A percentile compares a stretch with the other conserved stretches of the same genome.
Evolutionary conservation across 768 basidiomycete genomes (phyloP).

Genomic region (Boletus coccyginus): DNA sequence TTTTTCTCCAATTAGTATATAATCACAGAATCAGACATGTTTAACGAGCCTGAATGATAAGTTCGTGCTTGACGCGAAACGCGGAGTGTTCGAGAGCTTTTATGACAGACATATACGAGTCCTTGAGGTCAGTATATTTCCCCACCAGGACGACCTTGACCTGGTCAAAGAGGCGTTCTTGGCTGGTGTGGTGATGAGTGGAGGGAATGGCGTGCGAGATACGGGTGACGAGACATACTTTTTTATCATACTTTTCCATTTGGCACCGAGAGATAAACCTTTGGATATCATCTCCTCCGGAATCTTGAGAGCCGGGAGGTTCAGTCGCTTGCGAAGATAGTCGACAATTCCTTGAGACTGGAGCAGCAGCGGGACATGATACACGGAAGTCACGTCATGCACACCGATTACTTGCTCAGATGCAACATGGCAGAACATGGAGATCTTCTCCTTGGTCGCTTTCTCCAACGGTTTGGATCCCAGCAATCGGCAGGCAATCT

Average conservation of each 20-base stretch:
- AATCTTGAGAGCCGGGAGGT: conserved; percentile 57
- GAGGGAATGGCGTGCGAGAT: not conserved
- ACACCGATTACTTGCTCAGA: conserved; percentile 90
- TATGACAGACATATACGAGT: conserved; percentile 97
- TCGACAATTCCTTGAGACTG: conserved; percentile 89
- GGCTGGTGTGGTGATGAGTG: conserved; percentile 45
- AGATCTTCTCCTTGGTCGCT: conserved; percentile 91
- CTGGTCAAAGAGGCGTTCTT: conserved; percentile 87
- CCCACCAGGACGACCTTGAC: conserved; percentile 92
- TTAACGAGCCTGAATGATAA: conserved; percentile 67
- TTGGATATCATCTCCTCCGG: conserved; percentile 53
- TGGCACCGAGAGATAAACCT: conserved; percentile 62
- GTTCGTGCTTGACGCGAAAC: conserved; percentile 84
- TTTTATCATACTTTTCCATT: conserved; percentile 83
- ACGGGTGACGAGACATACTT: conserved; percentile 46
- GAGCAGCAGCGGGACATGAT: conserved; percentile 92
- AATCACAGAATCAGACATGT: not conserved
- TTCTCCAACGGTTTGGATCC: conserved; percentile 78
- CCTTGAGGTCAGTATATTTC: conserved; percentile 95
- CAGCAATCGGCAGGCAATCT: conserved; percentile 93
- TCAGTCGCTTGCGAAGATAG: conserved; percentile 80
- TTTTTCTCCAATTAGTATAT: conserved; percentile 4
- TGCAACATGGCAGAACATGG: conserved; percentile 98
- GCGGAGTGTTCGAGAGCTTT: conserved; percentile 98
- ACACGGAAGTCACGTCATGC: conserved; percentile 94